Percentiles rank a stretch among this genome's conserved stretches.
phyloP scores from a whole-genome alignment of 2,329 filamentous ascomycete genomes.

The Aureobasidium sp. region DNA sequence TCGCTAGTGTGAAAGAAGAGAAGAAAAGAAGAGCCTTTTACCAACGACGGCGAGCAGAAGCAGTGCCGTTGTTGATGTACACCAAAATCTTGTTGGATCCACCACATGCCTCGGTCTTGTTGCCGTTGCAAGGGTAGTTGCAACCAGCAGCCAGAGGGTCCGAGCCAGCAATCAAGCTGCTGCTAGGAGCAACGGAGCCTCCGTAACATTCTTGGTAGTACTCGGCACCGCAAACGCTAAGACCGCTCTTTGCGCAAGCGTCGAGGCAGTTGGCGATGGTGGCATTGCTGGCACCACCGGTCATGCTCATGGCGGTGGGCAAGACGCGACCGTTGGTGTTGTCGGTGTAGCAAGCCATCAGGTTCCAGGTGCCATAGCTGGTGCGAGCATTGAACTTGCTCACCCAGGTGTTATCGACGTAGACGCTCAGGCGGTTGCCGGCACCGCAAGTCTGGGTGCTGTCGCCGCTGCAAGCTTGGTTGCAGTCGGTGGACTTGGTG shows the following conservation, averaged over 20 bases:
- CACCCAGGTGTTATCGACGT: slow-evolving; percentile 22
- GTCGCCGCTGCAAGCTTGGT: slow-evolving; percentile 26
- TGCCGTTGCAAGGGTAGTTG: slow-evolving; percentile 25
- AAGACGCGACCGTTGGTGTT: slow-evolving; percentile 19
- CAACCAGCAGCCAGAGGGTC: slow-evolving; percentile 23
- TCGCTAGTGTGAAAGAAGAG: background rate
- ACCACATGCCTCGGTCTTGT: slow-evolving; percentile 27
- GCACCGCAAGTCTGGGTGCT: slow-evolving; percentile 25
- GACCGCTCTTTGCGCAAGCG: slow-evolving; percentile 22
- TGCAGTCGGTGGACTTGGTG: slow-evolving; percentile 21
- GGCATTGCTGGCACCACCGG: slow-evolving; percentile 22
- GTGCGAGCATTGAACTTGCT: slow-evolving; percentile 22
- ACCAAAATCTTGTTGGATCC: slow-evolving; percentile 23
- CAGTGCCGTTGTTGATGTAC: slow-evolving; percentile 23
- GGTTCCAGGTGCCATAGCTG: slow-evolving; percentile 21
- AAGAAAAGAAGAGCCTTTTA: background rate
- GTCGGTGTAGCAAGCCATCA: slow-evolving; percentile 25
- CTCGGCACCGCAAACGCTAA: slow-evolving; percentile 24
- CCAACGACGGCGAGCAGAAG: background rate
- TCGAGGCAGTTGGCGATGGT: slow-evolving; percentile 24
- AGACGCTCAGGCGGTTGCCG: slow-evolving; percentile 21
- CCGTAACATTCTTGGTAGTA: slow-evolving; percentile 25
- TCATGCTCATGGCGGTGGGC: slow-evolving; percentile 16
- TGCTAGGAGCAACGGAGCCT: slow-evolving; percentile 17
- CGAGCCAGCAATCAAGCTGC: slow-evolving; percentile 15